These are phyloP conservation scores for Saccharomycopsis lassenensis DNA, from an alignment of 805 yeast species.

Conservation along the genomic window DNA sequence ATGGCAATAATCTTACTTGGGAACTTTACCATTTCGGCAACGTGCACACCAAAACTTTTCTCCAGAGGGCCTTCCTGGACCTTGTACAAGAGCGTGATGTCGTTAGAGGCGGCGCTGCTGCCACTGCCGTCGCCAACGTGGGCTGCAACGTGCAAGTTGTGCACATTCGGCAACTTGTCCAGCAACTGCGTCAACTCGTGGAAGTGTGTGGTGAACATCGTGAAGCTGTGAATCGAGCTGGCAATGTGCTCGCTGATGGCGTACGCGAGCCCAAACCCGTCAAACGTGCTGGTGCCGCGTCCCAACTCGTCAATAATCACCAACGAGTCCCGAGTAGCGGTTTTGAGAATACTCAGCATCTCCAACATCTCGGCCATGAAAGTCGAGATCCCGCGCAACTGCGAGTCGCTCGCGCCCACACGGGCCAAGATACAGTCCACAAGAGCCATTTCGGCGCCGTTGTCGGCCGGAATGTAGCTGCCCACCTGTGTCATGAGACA, in stretches of 20 bases:
- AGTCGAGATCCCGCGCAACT: constrained; percentile 91
- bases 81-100: constrained; percentile 79
- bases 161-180: constrained; percentile 49
- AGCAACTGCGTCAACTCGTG: constrained; percentile 85
- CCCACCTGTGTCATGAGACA: constrained; percentile 85
- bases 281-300: constrained; percentile 76
- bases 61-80: constrained; percentile 96
- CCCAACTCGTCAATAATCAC: constrained; percentile 93
- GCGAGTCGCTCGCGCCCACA: constrained; percentile 99
- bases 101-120: constrained; percentile 31
- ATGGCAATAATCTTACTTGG: constrained; percentile 82
- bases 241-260: constrained; percentile 84
- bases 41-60: constrained; percentile 95
- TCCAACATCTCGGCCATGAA: constrained; percentile 96
- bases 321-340: constrained; percentile 68
- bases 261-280: constrained; percentile 98
- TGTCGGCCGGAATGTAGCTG: constrained; percentile 69
- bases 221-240: constrained; percentile 57
- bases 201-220: constrained; percentile 94
- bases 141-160: constrained; percentile 87
- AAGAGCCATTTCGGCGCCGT: constrained; percentile 64
- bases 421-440: constrained; percentile 91
- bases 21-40: constrained; percentile 90
- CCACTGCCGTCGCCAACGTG: constrained; percentile 45
- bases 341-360: constrained; percentile 74